Percentiles rank a stretch among this genome's conserved stretches.
phyloP scores from a whole-genome alignment of 352 stramenopile species.

The Phytophthora vignae region DNA sequence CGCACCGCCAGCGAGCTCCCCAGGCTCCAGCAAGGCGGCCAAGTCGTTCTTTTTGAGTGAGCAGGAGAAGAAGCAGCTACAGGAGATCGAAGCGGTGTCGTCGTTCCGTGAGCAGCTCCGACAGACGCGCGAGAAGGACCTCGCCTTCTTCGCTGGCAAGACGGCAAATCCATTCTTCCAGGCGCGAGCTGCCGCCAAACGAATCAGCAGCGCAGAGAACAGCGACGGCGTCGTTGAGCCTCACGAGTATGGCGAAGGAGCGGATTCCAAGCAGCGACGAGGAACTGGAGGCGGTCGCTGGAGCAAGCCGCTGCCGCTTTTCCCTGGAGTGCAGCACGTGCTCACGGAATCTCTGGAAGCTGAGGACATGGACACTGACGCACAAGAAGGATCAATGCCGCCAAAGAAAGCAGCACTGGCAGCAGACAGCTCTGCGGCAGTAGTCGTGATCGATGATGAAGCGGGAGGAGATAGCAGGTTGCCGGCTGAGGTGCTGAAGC shows the following conservation, averaged over 20 bases:
- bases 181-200: constrained; percentile 25
- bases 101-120: constrained; percentile 71
- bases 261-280: constrained; percentile 27
- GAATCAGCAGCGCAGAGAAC: constrained; percentile 34
- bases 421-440: not conserved
- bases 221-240: constrained; percentile 41
- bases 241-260: constrained; percentile 19
- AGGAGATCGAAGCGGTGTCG: constrained; percentile 74
- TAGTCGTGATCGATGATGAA: constrained; percentile 53
- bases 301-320: constrained; percentile 46
- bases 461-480: constrained; percentile 18
- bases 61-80: constrained; percentile 68
- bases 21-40: constrained; percentile 29
- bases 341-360: constrained; percentile 15
- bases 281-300: constrained; percentile 37
- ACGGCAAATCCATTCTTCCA: constrained; percentile 78
- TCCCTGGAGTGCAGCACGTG: constrained; percentile 61
- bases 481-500: constrained; percentile 18
- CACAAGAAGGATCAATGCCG: constrained; percentile 5
- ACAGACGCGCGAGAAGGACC: constrained; percentile 71
- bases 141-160: constrained; percentile 73
- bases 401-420: constrained; percentile 12
- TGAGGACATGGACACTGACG: constrained; percentile 21
- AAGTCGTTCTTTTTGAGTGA: constrained; percentile 77
- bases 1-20: constrained; percentile 22